These are phyloP conservation scores for Ophiostoma pallidulum DNA, from an alignment of 2,329 filamentous ascomycete species.

Conservation along the genomic window DNA sequence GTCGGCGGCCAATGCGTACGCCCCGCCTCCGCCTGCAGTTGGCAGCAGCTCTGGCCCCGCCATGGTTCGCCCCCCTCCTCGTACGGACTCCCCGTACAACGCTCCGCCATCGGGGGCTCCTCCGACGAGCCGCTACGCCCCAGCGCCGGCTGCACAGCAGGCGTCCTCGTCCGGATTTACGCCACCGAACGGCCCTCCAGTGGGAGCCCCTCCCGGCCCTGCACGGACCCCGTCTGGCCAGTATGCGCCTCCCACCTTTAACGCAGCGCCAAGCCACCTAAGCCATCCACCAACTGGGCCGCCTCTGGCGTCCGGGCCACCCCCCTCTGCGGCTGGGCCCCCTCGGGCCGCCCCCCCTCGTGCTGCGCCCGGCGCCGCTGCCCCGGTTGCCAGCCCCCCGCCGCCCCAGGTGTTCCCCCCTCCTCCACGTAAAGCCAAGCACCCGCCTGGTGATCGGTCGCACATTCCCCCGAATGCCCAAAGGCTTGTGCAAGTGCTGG, in stretches of 20 bases:
- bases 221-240: conserved; percentile 42
- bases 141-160: conserved; percentile 49
- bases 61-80: conserved; percentile 48
- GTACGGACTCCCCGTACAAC: conserved; percentile 80
- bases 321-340: conserved; percentile 21
- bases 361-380: conserved; percentile 21
- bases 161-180: conserved; percentile 23
- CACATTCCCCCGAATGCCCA: conserved; percentile 74
- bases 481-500: conserved; percentile 72
- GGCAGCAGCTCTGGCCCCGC: conserved; percentile 24
- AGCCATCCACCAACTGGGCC: conserved; percentile 30
- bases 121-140: conserved; percentile 68
- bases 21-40: conserved; percentile 42
- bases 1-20: conserved; percentile 50
- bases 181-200: neutral
- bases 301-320: conserved; percentile 28
- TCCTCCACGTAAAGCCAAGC: conserved; percentile 50
- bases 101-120: conserved; percentile 61
- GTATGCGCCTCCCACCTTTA: conserved; percentile 52
- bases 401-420: conserved; percentile 36
- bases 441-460: conserved; percentile 78
- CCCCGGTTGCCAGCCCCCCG: conserved; percentile 20
- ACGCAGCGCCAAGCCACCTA: conserved; percentile 30
- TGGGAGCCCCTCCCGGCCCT: conserved; percentile 31
- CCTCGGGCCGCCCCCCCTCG: conserved; percentile 33